These are phyloP conservation scores for Lenwebbia sp. DNA, from an alignment of 345 rosid species.

Conservation along the genomic window DNA sequence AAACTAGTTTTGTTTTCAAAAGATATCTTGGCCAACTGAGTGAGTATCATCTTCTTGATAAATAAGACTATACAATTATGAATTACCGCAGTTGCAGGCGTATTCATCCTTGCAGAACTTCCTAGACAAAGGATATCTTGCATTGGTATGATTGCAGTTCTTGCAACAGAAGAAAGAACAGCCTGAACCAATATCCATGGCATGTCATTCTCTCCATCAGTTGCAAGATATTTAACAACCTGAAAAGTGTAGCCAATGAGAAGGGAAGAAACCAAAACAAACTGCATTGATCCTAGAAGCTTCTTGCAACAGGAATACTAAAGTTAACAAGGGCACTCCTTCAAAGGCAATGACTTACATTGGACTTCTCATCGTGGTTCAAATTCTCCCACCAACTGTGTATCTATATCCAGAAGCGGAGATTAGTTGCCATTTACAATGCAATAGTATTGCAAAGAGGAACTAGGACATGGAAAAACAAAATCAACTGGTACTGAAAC, in stretches of 20 bases:
- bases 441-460: background rate
- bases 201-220: conserved; percentile 39
- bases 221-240: conserved; percentile 60
- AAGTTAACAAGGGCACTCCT: background rate
- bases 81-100: conserved; percentile 77
- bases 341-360: conserved; percentile 35
- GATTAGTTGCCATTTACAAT: background rate
- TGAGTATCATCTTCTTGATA: background rate
- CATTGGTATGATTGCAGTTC: conserved; percentile 71
- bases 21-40: background rate
- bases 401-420: conserved; percentile 21
- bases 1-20: background rate
- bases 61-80: background rate
- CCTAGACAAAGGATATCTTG: conserved; percentile 87
- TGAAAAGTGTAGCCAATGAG: conserved; percentile 4
- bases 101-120: conserved; percentile 79
- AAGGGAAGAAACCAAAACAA: background rate
- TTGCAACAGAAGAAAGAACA: conserved; percentile 62
- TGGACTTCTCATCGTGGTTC: conserved; percentile 48
- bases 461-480: background rate
- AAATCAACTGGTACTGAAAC: background rate
- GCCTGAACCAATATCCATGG: conserved; percentile 61
- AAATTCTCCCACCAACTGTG: conserved; percentile 80
- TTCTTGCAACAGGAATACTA: background rate
- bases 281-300: background rate